phyloP scores from a whole-genome alignment of 2,329 filamentous ascomycete species.

The Penicillium sp. region DNA sequence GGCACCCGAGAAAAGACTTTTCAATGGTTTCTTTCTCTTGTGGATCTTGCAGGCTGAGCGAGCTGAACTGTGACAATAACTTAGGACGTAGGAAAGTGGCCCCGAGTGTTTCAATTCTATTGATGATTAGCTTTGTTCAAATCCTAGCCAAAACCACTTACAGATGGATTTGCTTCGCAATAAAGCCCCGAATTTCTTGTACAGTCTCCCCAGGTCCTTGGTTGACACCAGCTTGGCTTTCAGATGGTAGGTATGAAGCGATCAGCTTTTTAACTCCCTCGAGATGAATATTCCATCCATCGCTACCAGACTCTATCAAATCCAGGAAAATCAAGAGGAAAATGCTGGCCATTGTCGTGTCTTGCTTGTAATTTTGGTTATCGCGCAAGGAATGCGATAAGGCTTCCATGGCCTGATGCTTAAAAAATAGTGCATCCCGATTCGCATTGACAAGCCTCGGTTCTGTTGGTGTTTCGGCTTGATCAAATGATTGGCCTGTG shows the following conservation, averaged over 20 bases:
- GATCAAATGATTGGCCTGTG: conserved; percentile 23
- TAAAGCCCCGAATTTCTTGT: conserved; percentile 29
- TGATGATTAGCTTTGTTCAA: neutral
- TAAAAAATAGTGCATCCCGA: conserved; percentile 33
- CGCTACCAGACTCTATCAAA: conserved; percentile 33
- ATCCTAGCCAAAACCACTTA: conserved; percentile 15
- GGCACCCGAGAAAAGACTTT: conserved; percentile 38
- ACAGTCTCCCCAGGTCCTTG: conserved; percentile 28
- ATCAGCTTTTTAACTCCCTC: conserved; percentile 34
- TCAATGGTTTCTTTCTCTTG: conserved; percentile 30
- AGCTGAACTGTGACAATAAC: conserved; percentile 25
- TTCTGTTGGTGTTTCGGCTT: conserved; percentile 7
- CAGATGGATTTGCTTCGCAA: conserved; percentile 33
- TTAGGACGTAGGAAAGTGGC: conserved; percentile 34
- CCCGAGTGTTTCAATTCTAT: conserved; percentile 36
- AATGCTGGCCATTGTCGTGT: conserved; percentile 35
- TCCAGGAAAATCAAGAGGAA: conserved; percentile 37
- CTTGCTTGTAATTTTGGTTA: conserved; percentile 12
- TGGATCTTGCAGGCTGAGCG: conserved; percentile 11
- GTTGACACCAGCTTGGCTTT: conserved; percentile 11
- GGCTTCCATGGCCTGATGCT: conserved; percentile 35
- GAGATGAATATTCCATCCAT: conserved; percentile 36
- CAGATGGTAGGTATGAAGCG: conserved; percentile 9
- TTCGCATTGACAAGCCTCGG: conserved; percentile 19
- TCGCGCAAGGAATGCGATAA: conserved; percentile 24